Evolutionary conservation across 495 filamentous ascomycete species (phyloP).

Genomic region (Penicillium soppii): DNA sequence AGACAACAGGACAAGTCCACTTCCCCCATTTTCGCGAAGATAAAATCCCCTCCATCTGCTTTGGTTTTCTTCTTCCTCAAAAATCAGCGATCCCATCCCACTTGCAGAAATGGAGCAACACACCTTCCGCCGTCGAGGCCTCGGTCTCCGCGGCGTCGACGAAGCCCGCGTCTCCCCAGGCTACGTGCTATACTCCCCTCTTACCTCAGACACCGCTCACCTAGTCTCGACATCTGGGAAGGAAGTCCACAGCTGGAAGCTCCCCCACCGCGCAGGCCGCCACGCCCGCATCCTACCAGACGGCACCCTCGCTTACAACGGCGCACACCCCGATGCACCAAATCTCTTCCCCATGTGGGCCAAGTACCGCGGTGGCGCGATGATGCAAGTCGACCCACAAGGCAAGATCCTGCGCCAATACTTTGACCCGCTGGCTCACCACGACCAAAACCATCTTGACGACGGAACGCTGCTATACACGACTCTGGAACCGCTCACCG

Average conservation of each 20-base stretch:
- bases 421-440: constrained; percentile 41
- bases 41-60: background rate
- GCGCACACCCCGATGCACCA: constrained; percentile 39
- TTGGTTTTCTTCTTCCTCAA: background rate
- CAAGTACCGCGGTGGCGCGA: constrained; percentile 47
- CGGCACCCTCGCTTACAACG: constrained; percentile 46
- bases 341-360: constrained; percentile 43
- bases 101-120: constrained; percentile 39
- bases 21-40: background rate
- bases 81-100: background rate
- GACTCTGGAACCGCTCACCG: constrained; percentile 36
- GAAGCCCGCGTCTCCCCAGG: constrained; percentile 35
- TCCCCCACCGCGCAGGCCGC: constrained; percentile 41
- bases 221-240: constrained; percentile 40
- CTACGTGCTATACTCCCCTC: constrained; percentile 43
- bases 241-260: constrained; percentile 44
- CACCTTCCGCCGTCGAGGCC: constrained; percentile 41
- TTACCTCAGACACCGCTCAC: constrained; percentile 41
- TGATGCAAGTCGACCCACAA: constrained; percentile 38
- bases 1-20: background rate
- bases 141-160: constrained; percentile 45
- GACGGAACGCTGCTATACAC: constrained; percentile 45
- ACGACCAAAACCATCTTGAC: constrained; percentile 47
- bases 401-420: constrained; percentile 40
- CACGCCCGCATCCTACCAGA: constrained; percentile 43